A percentile compares a stretch with the other conserved stretches of the same genome.
phyloP scores from a whole-genome alignment of 257 asterid genomes.

The Galeopsis tetrahit region DNA sequence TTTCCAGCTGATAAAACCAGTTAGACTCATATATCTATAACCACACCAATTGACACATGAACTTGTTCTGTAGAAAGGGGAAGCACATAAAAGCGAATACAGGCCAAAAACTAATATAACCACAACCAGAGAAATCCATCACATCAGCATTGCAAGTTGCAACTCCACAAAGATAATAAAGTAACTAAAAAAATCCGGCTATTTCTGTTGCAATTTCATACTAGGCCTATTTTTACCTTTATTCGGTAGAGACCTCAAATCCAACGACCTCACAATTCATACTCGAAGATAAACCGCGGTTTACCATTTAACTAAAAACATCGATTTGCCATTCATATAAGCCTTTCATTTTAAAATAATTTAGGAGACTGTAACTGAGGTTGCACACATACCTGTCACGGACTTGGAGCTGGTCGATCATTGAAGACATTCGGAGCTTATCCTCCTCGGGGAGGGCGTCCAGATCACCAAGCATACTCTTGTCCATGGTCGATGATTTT shows the following conservation, averaged over 20 bases:
- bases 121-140: background rate
- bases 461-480: slow-evolving; percentile 71
- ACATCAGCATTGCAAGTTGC: no score
- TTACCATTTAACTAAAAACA: background rate
- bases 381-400: slow-evolving; percentile 61
- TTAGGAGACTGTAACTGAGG: background rate
- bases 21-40: background rate
- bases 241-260: background rate
- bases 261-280: background rate
- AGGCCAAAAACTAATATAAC: background rate
- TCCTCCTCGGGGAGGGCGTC: slow-evolving; percentile 69
- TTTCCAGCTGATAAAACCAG: background rate
- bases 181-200: background rate
- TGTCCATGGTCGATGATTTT: slow-evolving; percentile 50
- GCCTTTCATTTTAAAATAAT: background rate
- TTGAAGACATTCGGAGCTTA: slow-evolving; percentile 67
- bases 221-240: background rate
- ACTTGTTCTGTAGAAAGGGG: background rate
- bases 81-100: background rate
- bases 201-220: background rate
- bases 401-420: slow-evolving; percentile 77
- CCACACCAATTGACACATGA: background rate
- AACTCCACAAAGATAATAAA: background rate
- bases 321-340: background rate
- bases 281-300: background rate